These are phyloP conservation scores for Botrytis aclada DNA, from an alignment of 2,329 filamentous ascomycete species.

Conservation along the genomic window DNA sequence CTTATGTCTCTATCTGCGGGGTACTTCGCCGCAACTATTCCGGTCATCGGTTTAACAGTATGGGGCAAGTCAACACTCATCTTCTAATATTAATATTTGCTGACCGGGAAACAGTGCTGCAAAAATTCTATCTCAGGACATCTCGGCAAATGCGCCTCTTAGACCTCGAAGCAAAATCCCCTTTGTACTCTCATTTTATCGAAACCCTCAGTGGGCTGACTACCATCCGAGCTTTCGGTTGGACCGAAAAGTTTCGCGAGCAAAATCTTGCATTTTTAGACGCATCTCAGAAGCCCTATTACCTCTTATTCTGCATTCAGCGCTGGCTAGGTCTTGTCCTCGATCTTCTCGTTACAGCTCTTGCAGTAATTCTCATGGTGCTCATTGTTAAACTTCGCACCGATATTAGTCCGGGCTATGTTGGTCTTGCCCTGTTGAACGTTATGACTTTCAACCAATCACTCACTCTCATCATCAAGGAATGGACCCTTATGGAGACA, in stretches of 20 bases:
- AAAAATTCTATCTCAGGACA: conserved; percentile 47
- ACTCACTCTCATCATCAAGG: conserved; percentile 28
- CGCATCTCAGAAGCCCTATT: conserved; percentile 54
- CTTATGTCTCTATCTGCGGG: conserved; percentile 36
- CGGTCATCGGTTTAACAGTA: conserved; percentile 40
- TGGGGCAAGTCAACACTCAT: conserved; percentile 12
- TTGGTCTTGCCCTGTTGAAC: conserved; percentile 37
- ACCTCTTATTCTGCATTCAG: conserved; percentile 56
- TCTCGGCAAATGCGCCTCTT: conserved; percentile 50
- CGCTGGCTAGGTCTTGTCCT: conserved; percentile 52
- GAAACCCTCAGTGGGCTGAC: conserved; percentile 46
- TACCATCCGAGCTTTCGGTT: conserved; percentile 48
- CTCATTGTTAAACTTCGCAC: conserved; percentile 38
- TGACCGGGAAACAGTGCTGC: conserved; percentile 27
- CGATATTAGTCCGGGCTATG: conserved; percentile 31
- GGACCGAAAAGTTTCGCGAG: conserved; percentile 33
- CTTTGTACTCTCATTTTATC: conserved; percentile 48
- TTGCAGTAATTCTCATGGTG: conserved; percentile 38
- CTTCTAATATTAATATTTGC: not conserved
- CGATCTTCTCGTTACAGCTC: conserved; percentile 28
- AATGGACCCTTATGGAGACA: conserved; percentile 35
- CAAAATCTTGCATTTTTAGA: conserved; percentile 49
- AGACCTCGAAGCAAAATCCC: conserved; percentile 46
- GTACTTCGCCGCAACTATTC: conserved; percentile 42
- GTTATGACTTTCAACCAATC: conserved; percentile 32